A percentile compares a stretch with the other conserved stretches of the same genome.
phyloP scores from a whole-genome alignment of 1,284 basidiomycete genomes.

The Apiotrichum domesticum region DNA sequence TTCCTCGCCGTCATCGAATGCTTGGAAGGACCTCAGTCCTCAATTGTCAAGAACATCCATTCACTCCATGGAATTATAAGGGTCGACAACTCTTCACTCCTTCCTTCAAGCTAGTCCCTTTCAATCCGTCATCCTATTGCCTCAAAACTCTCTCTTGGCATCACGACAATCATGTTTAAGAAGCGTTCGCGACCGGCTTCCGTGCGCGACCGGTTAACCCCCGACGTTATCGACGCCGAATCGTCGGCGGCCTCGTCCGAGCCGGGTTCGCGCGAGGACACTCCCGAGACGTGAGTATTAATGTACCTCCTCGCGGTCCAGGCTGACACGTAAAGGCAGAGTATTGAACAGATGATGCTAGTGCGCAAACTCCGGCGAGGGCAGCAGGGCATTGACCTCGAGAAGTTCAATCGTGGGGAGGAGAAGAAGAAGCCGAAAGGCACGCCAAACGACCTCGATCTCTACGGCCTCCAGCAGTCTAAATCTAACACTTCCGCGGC shows the following conservation, averaged over 20 bases:
- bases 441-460: slow-evolving; percentile 46
- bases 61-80: too few species aligned
- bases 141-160: background rate
- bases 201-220: slow-evolving; percentile 32
- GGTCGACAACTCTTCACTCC: too few species aligned
- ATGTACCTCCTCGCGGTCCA: slow-evolving; percentile 8
- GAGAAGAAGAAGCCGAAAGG: slow-evolving; percentile 56
- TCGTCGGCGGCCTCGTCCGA: slow-evolving; percentile 1
- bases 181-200: slow-evolving; percentile 45
- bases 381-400: slow-evolving; percentile 71
- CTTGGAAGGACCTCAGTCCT: too few species aligned
- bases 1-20: too few species aligned
- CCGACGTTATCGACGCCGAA: slow-evolving; percentile 6
- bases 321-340: slow-evolving; percentile 28
- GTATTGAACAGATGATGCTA: slow-evolving; percentile 74
- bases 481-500: background rate
- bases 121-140: background rate
- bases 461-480: slow-evolving; percentile 53
- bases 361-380: slow-evolving; percentile 69
- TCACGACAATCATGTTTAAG: slow-evolving; percentile 43
- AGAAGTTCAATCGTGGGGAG: slow-evolving; percentile 78
- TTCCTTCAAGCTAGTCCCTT: too few species aligned
- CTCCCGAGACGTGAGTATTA: slow-evolving; percentile 11
- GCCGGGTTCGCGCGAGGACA: slow-evolving; percentile 6
- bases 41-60: too few species aligned